Conservation (phyloP, 805 yeast species). For the Trichomonascus vanleenenianus region DNA sequence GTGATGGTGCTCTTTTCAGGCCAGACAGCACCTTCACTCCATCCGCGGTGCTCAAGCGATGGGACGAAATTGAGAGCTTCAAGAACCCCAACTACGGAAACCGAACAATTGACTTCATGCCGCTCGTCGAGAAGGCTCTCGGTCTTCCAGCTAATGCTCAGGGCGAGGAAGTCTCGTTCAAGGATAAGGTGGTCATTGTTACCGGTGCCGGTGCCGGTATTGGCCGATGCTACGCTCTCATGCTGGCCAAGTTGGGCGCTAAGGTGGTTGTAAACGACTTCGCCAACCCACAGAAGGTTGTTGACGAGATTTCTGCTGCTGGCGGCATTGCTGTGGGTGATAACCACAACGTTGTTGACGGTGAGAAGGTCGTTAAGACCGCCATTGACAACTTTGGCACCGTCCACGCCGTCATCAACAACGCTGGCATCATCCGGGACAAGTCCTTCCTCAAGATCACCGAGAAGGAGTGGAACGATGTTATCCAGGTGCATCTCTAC, state of each 20-base stretch:
- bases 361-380: conserved; percentile 66
- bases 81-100: conserved; percentile 54
- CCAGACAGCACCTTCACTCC: conserved; percentile 76
- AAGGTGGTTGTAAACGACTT: conserved; percentile 92
- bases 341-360: conserved; percentile 74
- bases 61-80: conserved; percentile 57
- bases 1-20: conserved; percentile 76
- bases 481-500: conserved; percentile 69
- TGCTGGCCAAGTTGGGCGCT: conserved; percentile 87
- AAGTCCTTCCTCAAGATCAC: conserved; percentile 79
- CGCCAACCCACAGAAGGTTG: conserved; percentile 62
- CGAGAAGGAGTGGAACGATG: conserved; percentile 74
- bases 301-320: conserved; percentile 56
- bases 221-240: conserved; percentile 82
- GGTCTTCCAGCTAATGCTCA: conserved; percentile 51
- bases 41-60: conserved; percentile 66
- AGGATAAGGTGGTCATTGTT: conserved; percentile 78
- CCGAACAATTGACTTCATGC: conserved; percentile 62
- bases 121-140: conserved; percentile 47
- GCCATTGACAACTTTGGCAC: conserved; percentile 73
- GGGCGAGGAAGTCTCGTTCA: conserved; percentile 52
- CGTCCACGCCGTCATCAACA: conserved; percentile 79
- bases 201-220: conserved; percentile 96
- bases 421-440: conserved; percentile 93
- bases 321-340: conserved; percentile 84